Conservation (phyloP, 108 stramenopile species). For the Parmales sp. region DNA sequence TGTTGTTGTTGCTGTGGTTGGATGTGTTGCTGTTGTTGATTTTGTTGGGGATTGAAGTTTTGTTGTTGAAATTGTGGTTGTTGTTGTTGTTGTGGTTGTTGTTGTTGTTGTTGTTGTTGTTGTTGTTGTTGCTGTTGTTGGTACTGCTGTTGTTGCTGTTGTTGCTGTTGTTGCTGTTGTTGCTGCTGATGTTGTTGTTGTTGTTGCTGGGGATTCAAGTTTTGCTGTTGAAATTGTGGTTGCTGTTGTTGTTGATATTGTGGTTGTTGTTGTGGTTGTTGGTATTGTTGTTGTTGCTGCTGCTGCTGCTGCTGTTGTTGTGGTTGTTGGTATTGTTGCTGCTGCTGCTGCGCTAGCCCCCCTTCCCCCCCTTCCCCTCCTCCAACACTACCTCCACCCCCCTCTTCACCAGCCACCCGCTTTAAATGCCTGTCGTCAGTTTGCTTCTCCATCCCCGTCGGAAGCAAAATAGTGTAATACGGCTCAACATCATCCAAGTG, state of each 20-base stretch:
- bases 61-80: no score
- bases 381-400: neutral
- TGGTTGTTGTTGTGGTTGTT: neutral
- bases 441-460: constrained; percentile 45
- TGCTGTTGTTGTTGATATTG: no score
- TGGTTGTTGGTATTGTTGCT: neutral
- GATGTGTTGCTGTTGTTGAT: no score
- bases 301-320: neutral
- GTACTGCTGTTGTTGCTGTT: no score
- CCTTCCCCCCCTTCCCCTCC: neutral
- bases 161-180: neutral
- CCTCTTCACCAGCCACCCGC: neutral
- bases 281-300: neutral
- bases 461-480: constrained; percentile 36
- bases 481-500: constrained; percentile 41
- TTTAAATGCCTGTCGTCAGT: constrained; percentile 17
- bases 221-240: no score
- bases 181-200: no score
- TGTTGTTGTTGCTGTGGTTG: neutral
- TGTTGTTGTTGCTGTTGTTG: no score
- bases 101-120: no score
- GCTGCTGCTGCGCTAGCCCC: neutral
- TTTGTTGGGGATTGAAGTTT: no score
- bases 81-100: no score
- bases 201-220: no score